phyloP scores from a whole-genome alignment of 2,329 filamentous ascomycete species.

The Monosporascus sp. region DNA sequence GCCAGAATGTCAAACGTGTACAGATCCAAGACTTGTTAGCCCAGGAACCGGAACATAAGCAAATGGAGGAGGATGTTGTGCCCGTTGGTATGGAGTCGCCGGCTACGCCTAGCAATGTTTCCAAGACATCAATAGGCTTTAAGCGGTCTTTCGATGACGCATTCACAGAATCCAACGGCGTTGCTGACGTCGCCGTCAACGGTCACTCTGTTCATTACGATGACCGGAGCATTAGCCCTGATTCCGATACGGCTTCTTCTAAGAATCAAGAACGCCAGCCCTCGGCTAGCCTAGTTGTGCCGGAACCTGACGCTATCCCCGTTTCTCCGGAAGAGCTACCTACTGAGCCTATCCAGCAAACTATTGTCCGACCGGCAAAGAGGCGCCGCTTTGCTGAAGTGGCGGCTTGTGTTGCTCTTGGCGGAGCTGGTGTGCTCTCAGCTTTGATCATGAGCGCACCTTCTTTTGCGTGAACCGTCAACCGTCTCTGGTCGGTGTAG shows the following conservation, averaged over 20 bases:
- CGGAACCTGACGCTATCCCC: neutral
- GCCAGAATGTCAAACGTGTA: constrained; percentile 15
- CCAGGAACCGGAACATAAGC: constrained; percentile 15
- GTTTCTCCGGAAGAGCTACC: neutral
- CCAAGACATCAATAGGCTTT: neutral
- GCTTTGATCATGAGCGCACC: constrained; percentile 3
- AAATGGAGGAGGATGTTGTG: neutral
- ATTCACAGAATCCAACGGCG: constrained; percentile 5
- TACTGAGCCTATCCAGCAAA: neutral
- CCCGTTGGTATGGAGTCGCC: neutral
- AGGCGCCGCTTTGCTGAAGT: constrained; percentile 24
- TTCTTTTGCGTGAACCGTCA: neutral
- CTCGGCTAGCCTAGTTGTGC: neutral
- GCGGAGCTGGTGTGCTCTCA: constrained; percentile 20
- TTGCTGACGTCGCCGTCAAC: neutral
- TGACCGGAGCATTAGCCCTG: too few species aligned
- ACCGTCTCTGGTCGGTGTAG: neutral
- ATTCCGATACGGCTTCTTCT: too few species aligned
- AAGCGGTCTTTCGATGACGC: constrained; percentile 24
- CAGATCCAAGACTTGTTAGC: constrained; percentile 23
- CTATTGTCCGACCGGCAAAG: constrained; percentile 20
- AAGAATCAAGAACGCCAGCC: neutral
- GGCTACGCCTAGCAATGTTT: neutral
- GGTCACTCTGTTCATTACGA: too few species aligned
- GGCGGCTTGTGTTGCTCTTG: constrained; percentile 24